Conservation (phyloP, 805 yeast genomes). For the Cyberlindnera lachancei region DNA sequence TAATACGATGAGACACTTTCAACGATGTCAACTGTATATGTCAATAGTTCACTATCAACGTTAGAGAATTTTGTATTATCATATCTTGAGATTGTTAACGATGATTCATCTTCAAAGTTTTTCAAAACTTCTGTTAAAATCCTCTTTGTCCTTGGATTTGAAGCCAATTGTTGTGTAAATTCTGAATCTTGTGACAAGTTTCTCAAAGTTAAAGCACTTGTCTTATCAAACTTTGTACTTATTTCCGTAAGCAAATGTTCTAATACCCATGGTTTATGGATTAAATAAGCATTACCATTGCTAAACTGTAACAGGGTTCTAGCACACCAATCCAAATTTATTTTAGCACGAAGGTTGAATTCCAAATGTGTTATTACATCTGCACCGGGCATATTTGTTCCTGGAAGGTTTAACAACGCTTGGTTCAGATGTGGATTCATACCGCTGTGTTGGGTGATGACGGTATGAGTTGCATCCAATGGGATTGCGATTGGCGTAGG, state of each 20-base stretch:
- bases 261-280: conserved; percentile 18
- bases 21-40: conserved; percentile 67
- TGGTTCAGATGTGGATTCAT: not conserved
- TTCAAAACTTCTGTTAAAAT: conserved; percentile 37
- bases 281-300: conserved; percentile 15
- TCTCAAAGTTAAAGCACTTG: conserved; percentile 49
- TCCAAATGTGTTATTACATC: conserved; percentile 21
- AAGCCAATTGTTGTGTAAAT: conserved; percentile 71
- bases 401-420: conserved; percentile 12
- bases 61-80: conserved; percentile 19
- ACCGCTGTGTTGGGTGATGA: not conserved
- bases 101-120: conserved; percentile 19
- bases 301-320: conserved; percentile 17
- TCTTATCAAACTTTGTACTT: conserved; percentile 12
- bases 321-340: conserved; percentile 22
- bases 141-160: conserved; percentile 39
- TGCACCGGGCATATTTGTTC: conserved; percentile 15
- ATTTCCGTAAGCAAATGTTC: conserved; percentile 17
- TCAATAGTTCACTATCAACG: conserved; percentile 47
- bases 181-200: conserved; percentile 79
- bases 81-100: conserved; percentile 13
- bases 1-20: conserved; percentile 81
- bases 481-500: conserved; percentile 5
- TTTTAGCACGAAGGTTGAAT: conserved; percentile 15
- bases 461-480: not conserved